phyloP scores from a whole-genome alignment of 345 rosid genomes.

The Murraya paniculata region DNA sequence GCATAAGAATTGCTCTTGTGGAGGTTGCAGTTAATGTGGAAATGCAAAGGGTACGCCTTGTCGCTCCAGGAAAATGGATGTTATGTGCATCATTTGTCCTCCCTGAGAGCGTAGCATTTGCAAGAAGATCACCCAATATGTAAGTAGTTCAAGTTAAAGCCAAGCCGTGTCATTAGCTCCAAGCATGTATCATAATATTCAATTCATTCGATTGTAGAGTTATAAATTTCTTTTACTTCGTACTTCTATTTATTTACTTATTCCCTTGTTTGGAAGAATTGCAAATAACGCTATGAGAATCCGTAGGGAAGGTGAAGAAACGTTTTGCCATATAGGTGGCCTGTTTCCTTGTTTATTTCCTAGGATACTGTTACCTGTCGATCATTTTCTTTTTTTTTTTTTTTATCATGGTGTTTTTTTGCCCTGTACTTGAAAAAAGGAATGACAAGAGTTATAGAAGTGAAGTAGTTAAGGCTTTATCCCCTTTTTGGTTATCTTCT shows the following conservation, averaged over 20 bases:
- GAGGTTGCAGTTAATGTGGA: constrained; percentile 79
- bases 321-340: neutral
- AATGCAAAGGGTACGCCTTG: constrained; percentile 67
- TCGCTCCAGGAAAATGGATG: constrained; percentile 97
- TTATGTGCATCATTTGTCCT: constrained; percentile 77
- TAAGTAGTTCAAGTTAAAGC: constrained; percentile 8
- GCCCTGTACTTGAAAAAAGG: too few species aligned
- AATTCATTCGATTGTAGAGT: neutral
- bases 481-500: neutral
- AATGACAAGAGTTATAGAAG: neutral
- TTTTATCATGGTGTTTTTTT: too few species aligned
- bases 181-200: neutral
- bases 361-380: neutral
- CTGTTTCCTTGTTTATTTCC: neutral
- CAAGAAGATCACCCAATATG: constrained; percentile 17
- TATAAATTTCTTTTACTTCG: neutral
- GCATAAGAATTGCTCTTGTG: constrained; percentile 63
- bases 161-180: neutral
- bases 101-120: constrained; percentile 69
- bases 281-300: neutral
- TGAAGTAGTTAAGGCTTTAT: neutral
- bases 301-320: neutral
- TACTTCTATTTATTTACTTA: neutral
- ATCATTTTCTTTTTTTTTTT: too few species aligned
- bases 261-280: neutral